Evolutionary conservation across 805 yeast species (phyloP).

Genomic region (Candida awuae): DNA sequence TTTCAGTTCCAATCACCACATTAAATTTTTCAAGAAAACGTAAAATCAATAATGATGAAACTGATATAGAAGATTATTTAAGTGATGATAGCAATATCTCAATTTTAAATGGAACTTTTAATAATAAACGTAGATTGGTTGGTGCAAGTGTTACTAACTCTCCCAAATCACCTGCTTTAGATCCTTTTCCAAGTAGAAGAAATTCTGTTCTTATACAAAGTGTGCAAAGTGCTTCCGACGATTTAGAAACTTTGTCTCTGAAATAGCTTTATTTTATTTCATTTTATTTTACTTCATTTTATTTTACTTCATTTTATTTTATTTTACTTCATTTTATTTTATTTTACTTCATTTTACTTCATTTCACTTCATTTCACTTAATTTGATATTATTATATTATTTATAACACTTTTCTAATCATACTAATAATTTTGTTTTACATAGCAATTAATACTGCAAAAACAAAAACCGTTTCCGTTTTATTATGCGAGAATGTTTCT

Average conservation of each 20-base stretch:
- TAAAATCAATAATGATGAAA: constrained; percentile 4
- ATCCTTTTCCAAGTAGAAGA: constrained; percentile 15
- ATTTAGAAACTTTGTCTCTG: constrained; percentile 25
- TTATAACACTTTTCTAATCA: no score
- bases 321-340: no score
- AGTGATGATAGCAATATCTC: constrained; percentile 10
- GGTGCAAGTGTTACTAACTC: constrained; percentile 14
- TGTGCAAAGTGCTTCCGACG: constrained; percentile 26
- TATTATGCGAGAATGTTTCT: no score
- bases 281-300: no score
- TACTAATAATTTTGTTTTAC: no score
- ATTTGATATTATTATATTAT: no score
- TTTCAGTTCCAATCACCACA: constrained; percentile 1
- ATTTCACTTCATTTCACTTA: no score
- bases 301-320: no score
- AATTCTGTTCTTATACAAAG: constrained; percentile 20
- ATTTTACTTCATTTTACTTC: no score
- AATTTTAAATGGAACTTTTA: constrained; percentile 3
- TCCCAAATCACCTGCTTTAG: constrained; percentile 10
- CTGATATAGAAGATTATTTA: constrained; percentile 7
- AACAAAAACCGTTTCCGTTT: no score
- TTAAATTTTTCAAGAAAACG: constrained; percentile 2
- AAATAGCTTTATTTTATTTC: constrained; percentile 2
- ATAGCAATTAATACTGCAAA: no score
- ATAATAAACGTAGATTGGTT: constrained; percentile 12